Conservation (phyloP, 371 early-diverging fungal species). For the Rhizopus microsporus region DNA sequence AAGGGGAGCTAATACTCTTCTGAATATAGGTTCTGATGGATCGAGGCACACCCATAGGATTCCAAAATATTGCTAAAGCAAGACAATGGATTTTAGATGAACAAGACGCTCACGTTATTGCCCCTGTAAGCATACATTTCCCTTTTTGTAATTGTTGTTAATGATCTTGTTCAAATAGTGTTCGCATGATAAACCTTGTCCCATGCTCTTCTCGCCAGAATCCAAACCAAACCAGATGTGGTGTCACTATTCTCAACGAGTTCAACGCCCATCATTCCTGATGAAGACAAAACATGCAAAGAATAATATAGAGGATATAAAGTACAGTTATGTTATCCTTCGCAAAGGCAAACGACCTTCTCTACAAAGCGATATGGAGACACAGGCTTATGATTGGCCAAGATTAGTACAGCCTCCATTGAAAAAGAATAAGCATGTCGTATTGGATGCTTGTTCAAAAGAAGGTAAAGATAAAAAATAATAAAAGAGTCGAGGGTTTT, state of each 20-base stretch:
- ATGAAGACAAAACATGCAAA: conserved; percentile 78
- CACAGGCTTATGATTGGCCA: conserved; percentile 68
- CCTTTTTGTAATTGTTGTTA: background rate
- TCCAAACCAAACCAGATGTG: conserved; percentile 57
- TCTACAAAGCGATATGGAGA: conserved; percentile 27
- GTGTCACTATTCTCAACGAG: conserved; percentile 87
- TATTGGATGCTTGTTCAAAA: conserved; percentile 68
- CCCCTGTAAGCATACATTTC: conserved; percentile 57
- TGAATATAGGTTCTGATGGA: conserved; percentile 72
- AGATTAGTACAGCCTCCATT: conserved; percentile 72
- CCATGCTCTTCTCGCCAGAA: conserved; percentile 52
- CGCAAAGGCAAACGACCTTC: conserved; percentile 62
- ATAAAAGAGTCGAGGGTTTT: background rate
- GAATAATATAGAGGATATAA: conserved; percentile 71
- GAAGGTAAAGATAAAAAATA: conserved; percentile 36
- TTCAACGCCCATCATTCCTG: conserved; percentile 71
- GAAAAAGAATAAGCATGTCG: conserved; percentile 78
- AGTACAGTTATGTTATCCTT: conserved; percentile 81
- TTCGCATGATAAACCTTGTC: conserved; percentile 76
- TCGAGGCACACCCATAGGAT: conserved; percentile 84
- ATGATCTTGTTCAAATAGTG: conserved; percentile 48
- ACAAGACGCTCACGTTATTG: conserved; percentile 57
- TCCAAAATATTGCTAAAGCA: conserved; percentile 68
- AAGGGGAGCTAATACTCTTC: background rate
- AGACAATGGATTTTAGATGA: conserved; percentile 67